Conservation (phyloP, 2,329 filamentous ascomycete genomes). For the Neofusicoccum kwambonambiense region DNA sequence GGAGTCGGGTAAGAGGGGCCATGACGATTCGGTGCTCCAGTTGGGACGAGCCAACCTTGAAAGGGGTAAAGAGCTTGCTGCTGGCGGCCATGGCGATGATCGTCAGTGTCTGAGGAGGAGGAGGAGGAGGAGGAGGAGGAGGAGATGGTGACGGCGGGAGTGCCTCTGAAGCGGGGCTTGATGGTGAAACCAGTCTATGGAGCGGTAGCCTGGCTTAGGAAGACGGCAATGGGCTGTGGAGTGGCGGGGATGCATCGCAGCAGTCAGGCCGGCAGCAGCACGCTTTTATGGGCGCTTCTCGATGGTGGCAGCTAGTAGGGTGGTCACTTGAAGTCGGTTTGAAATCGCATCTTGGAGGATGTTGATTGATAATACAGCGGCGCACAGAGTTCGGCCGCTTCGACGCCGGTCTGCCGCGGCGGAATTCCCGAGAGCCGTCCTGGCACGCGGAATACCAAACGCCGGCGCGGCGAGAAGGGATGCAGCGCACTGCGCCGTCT, state of each 20-base stretch:
- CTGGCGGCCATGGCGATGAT: conserved; percentile 12
- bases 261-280: background rate
- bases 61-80: conserved; percentile 29
- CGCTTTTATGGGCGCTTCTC: background rate
- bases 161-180: background rate
- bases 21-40: conserved; percentile 30
- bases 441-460: no score
- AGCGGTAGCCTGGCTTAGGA: background rate
- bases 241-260: background rate
- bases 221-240: background rate
- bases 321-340: background rate
- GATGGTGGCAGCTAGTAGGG: background rate
- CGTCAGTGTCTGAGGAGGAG: background rate
- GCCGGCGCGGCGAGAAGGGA: no score
- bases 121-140: background rate
- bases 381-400: background rate
- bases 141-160: background rate
- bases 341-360: background rate
- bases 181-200: background rate
- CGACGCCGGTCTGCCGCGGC: background rate
- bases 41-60: conserved; percentile 27
- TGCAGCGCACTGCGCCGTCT: no score
- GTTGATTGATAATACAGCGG: conserved; percentile 8
- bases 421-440: background rate
- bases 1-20: conserved; percentile 39